Conservation (phyloP, 2,329 filamentous ascomycete genomes). For the Didymella sp. region DNA sequence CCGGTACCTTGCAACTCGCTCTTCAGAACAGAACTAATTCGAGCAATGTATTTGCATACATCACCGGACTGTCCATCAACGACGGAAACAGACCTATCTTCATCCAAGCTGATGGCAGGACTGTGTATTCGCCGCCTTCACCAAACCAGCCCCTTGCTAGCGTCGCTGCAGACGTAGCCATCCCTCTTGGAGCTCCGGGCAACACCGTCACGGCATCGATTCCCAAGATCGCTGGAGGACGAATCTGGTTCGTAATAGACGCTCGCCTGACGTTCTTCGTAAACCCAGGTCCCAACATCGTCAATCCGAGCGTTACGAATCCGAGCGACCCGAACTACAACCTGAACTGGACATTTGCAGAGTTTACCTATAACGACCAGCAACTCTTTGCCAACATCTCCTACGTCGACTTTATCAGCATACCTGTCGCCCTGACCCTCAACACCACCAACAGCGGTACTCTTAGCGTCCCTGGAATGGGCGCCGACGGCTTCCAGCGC, state of each 20-base stretch:
- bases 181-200: constrained; percentile 68
- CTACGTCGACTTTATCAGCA: constrained; percentile 75
- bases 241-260: constrained; percentile 74
- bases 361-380: constrained; percentile 57
- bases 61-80: constrained; percentile 71
- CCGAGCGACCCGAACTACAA: constrained; percentile 57
- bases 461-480: constrained; percentile 64
- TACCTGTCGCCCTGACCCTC: constrained; percentile 55
- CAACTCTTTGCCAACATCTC: constrained; percentile 65
- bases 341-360: constrained; percentile 55
- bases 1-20: constrained; percentile 63
- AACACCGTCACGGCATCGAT: constrained; percentile 67
- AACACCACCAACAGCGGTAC: constrained; percentile 49
- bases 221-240: constrained; percentile 72
- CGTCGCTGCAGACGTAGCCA: constrained; percentile 66
- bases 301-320: constrained; percentile 77
- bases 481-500: constrained; percentile 61
- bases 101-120: constrained; percentile 69
- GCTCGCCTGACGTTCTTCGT: constrained; percentile 70
- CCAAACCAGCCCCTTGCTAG: constrained; percentile 60
- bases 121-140: constrained; percentile 68
- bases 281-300: constrained; percentile 74
- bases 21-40: constrained; percentile 71
- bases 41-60: constrained; percentile 68
- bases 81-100: constrained; percentile 67